These are phyloP conservation scores for Bondarzewia mesenterica DNA, from an alignment of 1,284 basidiomycete species.

Conservation along the genomic window DNA sequence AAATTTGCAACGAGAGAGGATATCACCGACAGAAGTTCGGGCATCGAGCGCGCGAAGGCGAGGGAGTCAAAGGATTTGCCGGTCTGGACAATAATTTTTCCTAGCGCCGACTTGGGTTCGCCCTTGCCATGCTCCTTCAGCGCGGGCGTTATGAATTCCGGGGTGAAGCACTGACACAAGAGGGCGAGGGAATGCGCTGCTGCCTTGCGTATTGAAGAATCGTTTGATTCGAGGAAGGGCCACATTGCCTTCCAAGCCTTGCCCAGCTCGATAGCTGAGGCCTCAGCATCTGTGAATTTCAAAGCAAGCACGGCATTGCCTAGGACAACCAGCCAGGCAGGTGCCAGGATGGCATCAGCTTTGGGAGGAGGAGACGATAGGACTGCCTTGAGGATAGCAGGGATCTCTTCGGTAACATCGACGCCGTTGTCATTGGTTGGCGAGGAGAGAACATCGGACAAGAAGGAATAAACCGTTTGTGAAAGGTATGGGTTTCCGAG, in stretches of 20 bases:
- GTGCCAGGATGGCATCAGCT: constrained; percentile 48
- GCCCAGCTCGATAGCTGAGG: constrained; percentile 44
- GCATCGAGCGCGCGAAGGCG: constrained; percentile 58
- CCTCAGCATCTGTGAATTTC: constrained; percentile 36
- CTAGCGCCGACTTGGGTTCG: constrained; percentile 49
- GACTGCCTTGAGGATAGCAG: constrained; percentile 66
- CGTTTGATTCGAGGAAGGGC: constrained; percentile 61
- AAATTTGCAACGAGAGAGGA: constrained; percentile 47
- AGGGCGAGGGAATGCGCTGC: constrained; percentile 57
- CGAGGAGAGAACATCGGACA: constrained; percentile 66
- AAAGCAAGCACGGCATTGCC: constrained; percentile 64
- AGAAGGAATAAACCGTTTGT: constrained; percentile 72
- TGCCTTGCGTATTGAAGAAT: constrained; percentile 49
- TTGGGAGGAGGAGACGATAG: constrained; percentile 68
- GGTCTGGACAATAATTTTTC: constrained; percentile 54
- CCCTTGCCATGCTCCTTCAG: constrained; percentile 31
- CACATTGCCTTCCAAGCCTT: constrained; percentile 76
- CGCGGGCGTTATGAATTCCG: constrained; percentile 49
- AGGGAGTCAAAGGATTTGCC: constrained; percentile 65
- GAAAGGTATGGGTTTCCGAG: constrained; percentile 82
- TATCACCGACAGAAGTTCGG: constrained; percentile 61
- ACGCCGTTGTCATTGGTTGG: constrained; percentile 44
- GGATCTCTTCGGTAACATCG: constrained; percentile 40
- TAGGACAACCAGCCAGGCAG: constrained; percentile 70
- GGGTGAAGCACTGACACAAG: constrained; percentile 64